phyloP scores from a whole-genome alignment of 2,329 filamentous ascomycete genomes.

The Colletotrichum aenigma region DNA sequence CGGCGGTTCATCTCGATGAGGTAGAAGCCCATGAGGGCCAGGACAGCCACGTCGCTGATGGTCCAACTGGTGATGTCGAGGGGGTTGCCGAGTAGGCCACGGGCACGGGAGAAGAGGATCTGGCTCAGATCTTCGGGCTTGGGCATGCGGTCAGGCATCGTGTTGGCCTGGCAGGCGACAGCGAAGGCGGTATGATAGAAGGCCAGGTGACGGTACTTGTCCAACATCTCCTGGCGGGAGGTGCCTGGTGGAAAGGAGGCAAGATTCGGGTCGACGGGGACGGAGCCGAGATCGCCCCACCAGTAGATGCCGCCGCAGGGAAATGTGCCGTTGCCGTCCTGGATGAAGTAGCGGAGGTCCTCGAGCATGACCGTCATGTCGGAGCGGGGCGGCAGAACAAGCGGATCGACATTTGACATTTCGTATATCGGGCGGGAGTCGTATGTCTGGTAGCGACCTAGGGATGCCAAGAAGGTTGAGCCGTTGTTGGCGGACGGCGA shows the following conservation, averaged over 20 bases:
- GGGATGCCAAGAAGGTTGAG: constrained; percentile 40
- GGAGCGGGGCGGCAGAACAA: constrained; percentile 38
- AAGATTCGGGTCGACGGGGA: constrained; percentile 29
- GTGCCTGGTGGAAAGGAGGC: constrained; percentile 23
- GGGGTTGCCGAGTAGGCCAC: constrained; percentile 48
- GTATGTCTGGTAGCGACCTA: constrained; percentile 51
- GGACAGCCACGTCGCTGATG: constrained; percentile 46
- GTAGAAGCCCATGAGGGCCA: constrained; percentile 54
- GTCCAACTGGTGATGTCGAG: constrained; percentile 46
- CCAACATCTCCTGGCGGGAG: constrained; percentile 18
- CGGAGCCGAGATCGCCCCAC: constrained; percentile 45
- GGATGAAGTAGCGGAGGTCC: constrained; percentile 47
- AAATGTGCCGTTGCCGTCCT: constrained; percentile 46
- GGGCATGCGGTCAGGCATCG: constrained; percentile 27
- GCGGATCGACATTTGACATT: constrained; percentile 38
- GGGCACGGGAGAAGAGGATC: constrained; percentile 48
- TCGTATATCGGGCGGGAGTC: constrained; percentile 47
- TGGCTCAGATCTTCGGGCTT: constrained; percentile 41
- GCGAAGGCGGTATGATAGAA: constrained; percentile 53
- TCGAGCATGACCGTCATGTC: constrained; percentile 43
- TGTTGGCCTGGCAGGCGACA: constrained; percentile 37
- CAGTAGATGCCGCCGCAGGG: constrained; percentile 52
- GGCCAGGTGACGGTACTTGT: constrained; percentile 41
- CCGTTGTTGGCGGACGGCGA: constrained; percentile 24
- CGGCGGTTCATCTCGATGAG: constrained; percentile 53